These are phyloP conservation scores for Leccinum solheimii DNA, from an alignment of 1,284 basidiomycete species.

Conservation along the genomic window DNA sequence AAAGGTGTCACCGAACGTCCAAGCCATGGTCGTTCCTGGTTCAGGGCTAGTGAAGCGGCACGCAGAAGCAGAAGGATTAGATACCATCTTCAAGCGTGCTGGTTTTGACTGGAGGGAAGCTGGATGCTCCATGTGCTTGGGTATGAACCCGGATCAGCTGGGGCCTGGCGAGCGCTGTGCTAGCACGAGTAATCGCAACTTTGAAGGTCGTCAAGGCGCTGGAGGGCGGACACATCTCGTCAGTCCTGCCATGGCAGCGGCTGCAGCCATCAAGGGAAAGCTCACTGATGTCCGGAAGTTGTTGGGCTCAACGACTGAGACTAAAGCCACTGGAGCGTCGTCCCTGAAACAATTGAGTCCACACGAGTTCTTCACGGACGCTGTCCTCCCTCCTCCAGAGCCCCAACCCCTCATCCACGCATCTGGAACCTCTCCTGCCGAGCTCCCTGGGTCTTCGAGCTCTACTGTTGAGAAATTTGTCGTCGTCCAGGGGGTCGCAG, in stretches of 20 bases:
- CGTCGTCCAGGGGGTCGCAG: constrained; percentile 80
- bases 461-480: constrained; percentile 78
- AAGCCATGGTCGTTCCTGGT: constrained; percentile 95
- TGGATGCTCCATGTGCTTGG: constrained; percentile 97
- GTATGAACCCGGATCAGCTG: constrained; percentile 97
- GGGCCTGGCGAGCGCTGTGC: constrained; percentile 90
- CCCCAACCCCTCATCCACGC: constrained; percentile 46
- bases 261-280: constrained; percentile 87
- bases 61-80: constrained; percentile 91
- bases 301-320: constrained; percentile 52
- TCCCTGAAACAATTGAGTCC: constrained; percentile 70
- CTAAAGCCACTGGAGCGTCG: constrained; percentile 45
- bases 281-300: constrained; percentile 89
- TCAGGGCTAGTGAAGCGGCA: constrained; percentile 95
- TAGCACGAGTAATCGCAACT: constrained; percentile 96
- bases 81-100: constrained; percentile 88
- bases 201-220: constrained; percentile 77
- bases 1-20: constrained; percentile 78
- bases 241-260: constrained; percentile 95
- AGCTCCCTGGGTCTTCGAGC: constrained; percentile 54
- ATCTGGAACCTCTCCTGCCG: constrained; percentile 32
- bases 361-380: constrained; percentile 77
- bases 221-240: constrained; percentile 92
- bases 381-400: constrained; percentile 65
- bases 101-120: constrained; percentile 99